Evolutionary conservation across 2,329 filamentous ascomycete genomes (phyloP), one percentile per base, ranked within the genome.

Genomic region (Fusarium annulatum): DNA sequence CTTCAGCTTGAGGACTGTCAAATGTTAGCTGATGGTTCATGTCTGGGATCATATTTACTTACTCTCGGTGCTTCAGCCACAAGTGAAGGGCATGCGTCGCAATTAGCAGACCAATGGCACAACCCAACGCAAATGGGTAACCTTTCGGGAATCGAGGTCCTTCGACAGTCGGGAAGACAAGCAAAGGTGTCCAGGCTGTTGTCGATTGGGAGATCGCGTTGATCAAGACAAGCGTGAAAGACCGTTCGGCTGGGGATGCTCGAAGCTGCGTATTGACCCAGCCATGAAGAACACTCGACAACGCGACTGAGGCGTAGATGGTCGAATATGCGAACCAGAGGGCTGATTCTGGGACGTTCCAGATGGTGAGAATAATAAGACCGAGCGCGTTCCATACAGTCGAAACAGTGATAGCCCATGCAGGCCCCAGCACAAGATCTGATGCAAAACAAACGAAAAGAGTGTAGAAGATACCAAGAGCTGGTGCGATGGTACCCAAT

Each of bases 401-500:
- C 0, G 88, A 80, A 2, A 87, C 72, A 2, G 88, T 88, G 51
- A 91, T 90, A 2, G 86, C 88, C 82, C 87, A 88, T 0, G 86
- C 85, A 1, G 85, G 87, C 0, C 87, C 88, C 8, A 87, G 78
- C 5, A 88, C 72, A 2, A 89, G 81, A 77, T 89, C 89, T 0
- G 88, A 88, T 1, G 84, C 82, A 69, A 91, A 90, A 75, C 85
- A 87, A 33, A 88, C 82, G 45, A 87, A 82, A 0, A 90, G 79
- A 0, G 84, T 86, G 72, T 88, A 90, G 61, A 90, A 86, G 5
- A 90, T 90, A 0, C 88, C 88, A 2, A 90, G 74, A 0, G 83
- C 88, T 0, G 88, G 88, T 0, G 87, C 83, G 12, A 87, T 86
- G 4, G 87, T 83, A 3, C 86, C 86, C 2, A 89, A 80, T 56